Percentiles rank a stretch among this genome's conserved stretches.
phyloP scores from a whole-genome alignment of 352 stramenopile species.

The Phytophthora sansomeana region DNA sequence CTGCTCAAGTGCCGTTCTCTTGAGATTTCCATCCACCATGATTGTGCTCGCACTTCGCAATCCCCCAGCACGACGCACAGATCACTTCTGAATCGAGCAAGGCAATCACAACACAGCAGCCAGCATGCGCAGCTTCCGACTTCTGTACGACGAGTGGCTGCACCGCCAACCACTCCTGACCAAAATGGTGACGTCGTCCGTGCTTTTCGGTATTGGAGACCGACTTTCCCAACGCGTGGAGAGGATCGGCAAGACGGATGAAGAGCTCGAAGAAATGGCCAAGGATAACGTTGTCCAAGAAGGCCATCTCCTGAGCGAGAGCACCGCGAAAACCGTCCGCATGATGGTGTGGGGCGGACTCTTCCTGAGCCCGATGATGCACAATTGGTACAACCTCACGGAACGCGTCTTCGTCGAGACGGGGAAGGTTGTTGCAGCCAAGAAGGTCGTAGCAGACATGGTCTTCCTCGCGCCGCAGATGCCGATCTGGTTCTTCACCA shows the following conservation, averaged over 20 bases:
- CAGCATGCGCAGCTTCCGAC: slow-evolving; percentile 25
- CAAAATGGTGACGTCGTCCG: slow-evolving; percentile 63
- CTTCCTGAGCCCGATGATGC: slow-evolving; percentile 86
- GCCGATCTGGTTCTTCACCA: slow-evolving; percentile 44
- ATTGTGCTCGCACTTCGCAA: background rate
- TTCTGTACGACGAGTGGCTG: slow-evolving; percentile 58
- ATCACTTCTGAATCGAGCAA: slow-evolving; percentile 1
- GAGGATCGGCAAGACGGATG: slow-evolving; percentile 29
- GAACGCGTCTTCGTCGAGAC: slow-evolving; percentile 49
- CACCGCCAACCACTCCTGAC: slow-evolving; percentile 53
- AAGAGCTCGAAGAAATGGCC: slow-evolving; percentile 22
- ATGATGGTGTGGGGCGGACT: slow-evolving; percentile 89
- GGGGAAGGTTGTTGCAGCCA: slow-evolving; percentile 28
- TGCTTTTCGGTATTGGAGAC: slow-evolving; percentile 66
- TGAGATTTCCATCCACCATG: background rate
- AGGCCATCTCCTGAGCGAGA: slow-evolving; percentile 19
- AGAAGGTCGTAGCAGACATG: slow-evolving; percentile 49
- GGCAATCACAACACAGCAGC: background rate
- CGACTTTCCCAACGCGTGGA: slow-evolving; percentile 42
- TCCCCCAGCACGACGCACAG: background rate
- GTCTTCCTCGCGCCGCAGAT: slow-evolving; percentile 40
- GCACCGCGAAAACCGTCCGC: slow-evolving; percentile 40
- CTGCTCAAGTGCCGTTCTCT: background rate
- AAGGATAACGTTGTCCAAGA: slow-evolving; percentile 14
- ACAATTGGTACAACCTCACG: slow-evolving; percentile 91